A percentile compares a stretch with the other conserved stretches of the same genome.
Conservation (phyloP, 2,329 filamentous ascomycete genomes). For the Colletotrichum salicis region DNA sequence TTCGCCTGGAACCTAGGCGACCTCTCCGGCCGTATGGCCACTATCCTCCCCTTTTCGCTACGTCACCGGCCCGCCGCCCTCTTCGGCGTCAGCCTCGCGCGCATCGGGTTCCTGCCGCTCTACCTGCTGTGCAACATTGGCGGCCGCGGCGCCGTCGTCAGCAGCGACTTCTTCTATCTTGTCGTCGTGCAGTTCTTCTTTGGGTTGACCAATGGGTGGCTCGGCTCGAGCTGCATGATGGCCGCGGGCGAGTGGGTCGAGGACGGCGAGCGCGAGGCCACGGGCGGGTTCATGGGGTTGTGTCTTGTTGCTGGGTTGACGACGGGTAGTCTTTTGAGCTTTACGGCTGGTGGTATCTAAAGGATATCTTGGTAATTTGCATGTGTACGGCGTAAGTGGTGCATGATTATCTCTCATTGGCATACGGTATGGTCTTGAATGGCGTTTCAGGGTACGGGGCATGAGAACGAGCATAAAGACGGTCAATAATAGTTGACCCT, state of each 20-base stretch:
- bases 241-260: conserved; percentile 84
- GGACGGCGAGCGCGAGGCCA: conserved; percentile 84
- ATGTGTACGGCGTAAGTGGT: conserved; percentile 11
- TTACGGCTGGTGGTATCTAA: conserved; percentile 70
- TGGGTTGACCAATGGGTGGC: conserved; percentile 86
- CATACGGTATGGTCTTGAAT: background rate
- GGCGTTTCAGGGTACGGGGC: background rate
- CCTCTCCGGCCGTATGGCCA: conserved; percentile 77
- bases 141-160: conserved; percentile 76
- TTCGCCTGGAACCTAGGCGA: conserved; percentile 95
- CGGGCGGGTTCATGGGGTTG: conserved; percentile 93
- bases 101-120: conserved; percentile 80
- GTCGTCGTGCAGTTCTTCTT: conserved; percentile 84
- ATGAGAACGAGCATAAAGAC: background rate
- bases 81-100: conserved; percentile 73
- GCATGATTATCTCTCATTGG: conserved; percentile 8
- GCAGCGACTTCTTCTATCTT: conserved; percentile 90
- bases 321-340: conserved; percentile 89
- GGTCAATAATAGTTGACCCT: background rate
- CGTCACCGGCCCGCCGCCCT: conserved; percentile 72
- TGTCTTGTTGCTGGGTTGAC: conserved; percentile 88
- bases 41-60: conserved; percentile 67
- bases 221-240: conserved; percentile 93
- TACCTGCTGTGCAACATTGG: conserved; percentile 92
- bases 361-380: conserved; percentile 11